Conservation (phyloP, 108 stramenopile genomes). For the Craspedostauros australis region DNA sequence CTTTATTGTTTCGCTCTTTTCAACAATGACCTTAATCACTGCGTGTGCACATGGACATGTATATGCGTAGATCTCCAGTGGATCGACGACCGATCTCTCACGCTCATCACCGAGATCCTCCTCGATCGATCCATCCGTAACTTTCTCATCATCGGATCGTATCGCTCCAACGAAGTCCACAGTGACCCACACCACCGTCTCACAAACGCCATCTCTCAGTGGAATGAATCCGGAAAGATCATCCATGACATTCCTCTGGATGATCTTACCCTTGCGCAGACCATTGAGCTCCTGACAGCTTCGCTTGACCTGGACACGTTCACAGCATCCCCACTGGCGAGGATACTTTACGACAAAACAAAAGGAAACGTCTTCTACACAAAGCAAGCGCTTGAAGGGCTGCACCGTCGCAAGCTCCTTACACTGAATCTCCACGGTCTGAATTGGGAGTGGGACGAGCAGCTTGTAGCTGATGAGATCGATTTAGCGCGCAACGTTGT, state of each 20-base stretch:
- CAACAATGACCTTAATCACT: no score
- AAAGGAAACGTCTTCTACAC: constrained; percentile 31
- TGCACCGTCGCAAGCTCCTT: constrained; percentile 42
- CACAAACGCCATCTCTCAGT: no score
- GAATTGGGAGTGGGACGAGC: constrained; percentile 42
- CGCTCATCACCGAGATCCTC: no score
- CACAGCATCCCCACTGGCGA: constrained; percentile 7
- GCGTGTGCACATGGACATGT: no score
- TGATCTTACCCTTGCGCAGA: constrained; percentile 11
- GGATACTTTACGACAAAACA: constrained; percentile 20
- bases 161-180: no score
- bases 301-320: constrained; percentile 8
- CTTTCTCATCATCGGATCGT: no score
- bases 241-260: constrained; percentile 12
- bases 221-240: constrained; percentile 1
- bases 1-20: no score
- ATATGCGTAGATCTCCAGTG: no score
- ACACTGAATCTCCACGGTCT: constrained; percentile 32
- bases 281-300: constrained; percentile 16
- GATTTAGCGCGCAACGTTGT: constrained; percentile 17
- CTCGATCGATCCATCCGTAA: no score
- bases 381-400: constrained; percentile 31
- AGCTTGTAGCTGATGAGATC: constrained; percentile 4
- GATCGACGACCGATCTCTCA: no score
- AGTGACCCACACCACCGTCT: no score